Evolutionary conservation across 768 basidiomycete species (phyloP).

Genomic region (Hypholoma fasciculare): DNA sequence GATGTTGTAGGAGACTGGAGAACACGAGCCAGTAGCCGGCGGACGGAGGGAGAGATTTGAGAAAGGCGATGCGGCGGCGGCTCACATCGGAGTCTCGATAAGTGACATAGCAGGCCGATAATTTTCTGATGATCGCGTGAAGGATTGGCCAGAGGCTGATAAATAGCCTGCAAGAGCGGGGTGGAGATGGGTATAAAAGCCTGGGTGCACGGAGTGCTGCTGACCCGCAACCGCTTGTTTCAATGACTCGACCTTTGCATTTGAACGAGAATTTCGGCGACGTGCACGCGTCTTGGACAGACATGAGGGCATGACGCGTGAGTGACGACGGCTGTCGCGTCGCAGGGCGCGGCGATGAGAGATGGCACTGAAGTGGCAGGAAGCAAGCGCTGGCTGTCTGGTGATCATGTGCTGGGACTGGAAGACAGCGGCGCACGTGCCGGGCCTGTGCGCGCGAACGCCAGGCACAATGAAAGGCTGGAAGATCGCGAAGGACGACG

Average conservation of each 20-base stretch:
- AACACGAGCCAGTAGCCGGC: slow-evolving; percentile 1
- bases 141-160: neutral
- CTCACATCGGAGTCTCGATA: slow-evolving; percentile 8
- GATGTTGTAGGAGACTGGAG: slow-evolving; percentile 3
- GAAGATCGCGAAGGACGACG: neutral
- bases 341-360: neutral
- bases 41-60: neutral
- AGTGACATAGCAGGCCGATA: neutral
- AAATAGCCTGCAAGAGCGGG: slow-evolving; percentile 1
- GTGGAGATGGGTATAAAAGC: neutral
- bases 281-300: too few species aligned
- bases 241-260: neutral
- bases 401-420: neutral
- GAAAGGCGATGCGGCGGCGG: slow-evolving; percentile 6
- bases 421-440: neutral
- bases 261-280: too few species aligned
- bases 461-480: neutral
- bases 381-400: too few species aligned
- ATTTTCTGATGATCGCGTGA: neutral
- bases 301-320: too few species aligned
- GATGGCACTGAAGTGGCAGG: neutral
- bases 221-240: neutral
- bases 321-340: too few species aligned
- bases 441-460: neutral
- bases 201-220: neutral